Base-by-base conservation (phyloP, 768 basidiomycete species). In the Multifurca ochricompacta region DNA sequence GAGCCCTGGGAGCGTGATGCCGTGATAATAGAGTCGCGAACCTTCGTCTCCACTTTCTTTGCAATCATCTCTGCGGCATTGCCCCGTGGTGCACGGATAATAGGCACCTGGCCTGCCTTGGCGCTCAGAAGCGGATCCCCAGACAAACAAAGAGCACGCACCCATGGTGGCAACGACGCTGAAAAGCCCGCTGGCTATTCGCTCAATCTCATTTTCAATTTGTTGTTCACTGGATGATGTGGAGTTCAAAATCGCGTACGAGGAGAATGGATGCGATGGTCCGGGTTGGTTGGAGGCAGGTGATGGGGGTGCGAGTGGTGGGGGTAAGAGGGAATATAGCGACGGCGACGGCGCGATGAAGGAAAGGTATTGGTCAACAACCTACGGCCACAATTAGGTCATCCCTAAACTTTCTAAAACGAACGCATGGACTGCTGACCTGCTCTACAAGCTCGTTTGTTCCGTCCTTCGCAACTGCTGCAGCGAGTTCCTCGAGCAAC, bases 31-130 rank as follows among this genome's bases (percentile, higher is more conserved):
- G 85, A 81, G 65, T 98, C 95, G 46, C 95, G 76, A 62, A 98
- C 85, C 69, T 91, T 91, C 13, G 82, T 78, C 64, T 99, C 96
- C 10, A 99, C 76, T 67, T 91, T 96, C 71, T 92, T 87, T 8
- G 94, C 94, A n/a, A 98, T 84, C 94, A 97, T 96, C 70, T 99
- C 96, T 18, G 94, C 96, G 4, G 96, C 96, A 68, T 98, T 97
- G 1, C 95, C 95, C 68, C 86, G 75, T 19, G 96, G 96, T 53
- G 89, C 85, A 30, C 96, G 85, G 55, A 99, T 97, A 65, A 93
- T 87, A 9, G 96, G 96, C 19, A 95, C 87, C 62, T 91, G 87
- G 1, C 89, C 92, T 92, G 51, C 10, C 47, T n/a, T 52, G 23
- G 44, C 27, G 19, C 3, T 39, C 18, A 34, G 23, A n/a, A 25